Evolutionary conservation across 106 monocot species (phyloP).

Genomic region (Dendrobium chrysotoxum): DNA sequence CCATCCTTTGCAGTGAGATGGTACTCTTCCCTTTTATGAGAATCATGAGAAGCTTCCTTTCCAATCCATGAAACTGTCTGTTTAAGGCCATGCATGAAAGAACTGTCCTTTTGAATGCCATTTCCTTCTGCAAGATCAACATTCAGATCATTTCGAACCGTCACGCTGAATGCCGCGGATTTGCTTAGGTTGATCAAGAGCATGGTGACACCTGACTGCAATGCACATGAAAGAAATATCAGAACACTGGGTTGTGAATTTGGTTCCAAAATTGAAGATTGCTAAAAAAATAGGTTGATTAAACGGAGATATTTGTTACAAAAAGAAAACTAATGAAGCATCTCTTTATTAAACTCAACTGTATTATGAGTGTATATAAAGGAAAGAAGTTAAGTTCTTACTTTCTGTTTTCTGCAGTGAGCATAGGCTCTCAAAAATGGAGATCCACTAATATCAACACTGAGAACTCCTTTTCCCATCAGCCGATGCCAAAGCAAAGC

Average conservation of each 20-base stretch:
- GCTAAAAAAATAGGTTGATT: too few species aligned
- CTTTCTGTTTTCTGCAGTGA: slow-evolving; percentile 60
- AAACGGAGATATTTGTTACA: too few species aligned
- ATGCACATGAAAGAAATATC: background rate
- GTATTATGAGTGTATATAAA: background rate
- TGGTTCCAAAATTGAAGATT: too few species aligned
- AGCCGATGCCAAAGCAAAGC: slow-evolving; percentile 75
- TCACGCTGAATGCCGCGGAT: slow-evolving; percentile 23
- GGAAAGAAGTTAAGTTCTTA: background rate
- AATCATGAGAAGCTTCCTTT: slow-evolving; percentile 28
- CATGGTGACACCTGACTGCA: slow-evolving; percentile 37
- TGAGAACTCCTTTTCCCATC: slow-evolving; percentile 80
- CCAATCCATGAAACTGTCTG: slow-evolving; percentile 56
- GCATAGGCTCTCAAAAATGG: slow-evolving; percentile 70
- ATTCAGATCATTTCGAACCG: slow-evolving; percentile 41
- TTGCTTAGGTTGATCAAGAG: slow-evolving; percentile 59
- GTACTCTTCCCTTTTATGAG: slow-evolving; percentile 55
- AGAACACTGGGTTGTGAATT: background rate
- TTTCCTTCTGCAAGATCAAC: slow-evolving; percentile 13
- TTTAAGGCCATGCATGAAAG: slow-evolving; percentile 44
- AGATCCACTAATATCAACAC: slow-evolving; percentile 46
- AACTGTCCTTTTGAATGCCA: slow-evolving; percentile 6
- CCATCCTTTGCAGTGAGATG: slow-evolving; percentile 50
- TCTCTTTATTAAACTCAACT: too few species aligned
- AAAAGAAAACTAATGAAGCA: too few species aligned